These are phyloP conservation scores for Penicillium oxalicum DNA, from an alignment of 2,329 filamentous ascomycete species.

Conservation along the genomic window DNA sequence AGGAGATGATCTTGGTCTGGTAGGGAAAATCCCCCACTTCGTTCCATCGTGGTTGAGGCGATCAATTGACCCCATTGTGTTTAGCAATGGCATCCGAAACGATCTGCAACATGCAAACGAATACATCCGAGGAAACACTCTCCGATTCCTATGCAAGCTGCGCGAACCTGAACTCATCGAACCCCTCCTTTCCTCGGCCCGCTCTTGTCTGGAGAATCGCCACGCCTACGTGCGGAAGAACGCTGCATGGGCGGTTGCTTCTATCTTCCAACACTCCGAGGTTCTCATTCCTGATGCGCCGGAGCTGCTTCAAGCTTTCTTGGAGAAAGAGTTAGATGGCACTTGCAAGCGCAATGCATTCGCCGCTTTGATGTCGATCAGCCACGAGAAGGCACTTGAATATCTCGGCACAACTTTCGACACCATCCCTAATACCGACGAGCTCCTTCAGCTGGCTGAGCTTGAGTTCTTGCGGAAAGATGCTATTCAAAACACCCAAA, in stretches of 20 bases:
- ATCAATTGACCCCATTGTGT: slow-evolving; percentile 16
- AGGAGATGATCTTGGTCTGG: slow-evolving; percentile 99
- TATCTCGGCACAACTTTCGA: slow-evolving; percentile 89
- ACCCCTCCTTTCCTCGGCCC: slow-evolving; percentile 84
- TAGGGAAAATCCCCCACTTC: slow-evolving; percentile 40
- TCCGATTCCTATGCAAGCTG: slow-evolving; percentile 94
- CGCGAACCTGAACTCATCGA: slow-evolving; percentile 94
- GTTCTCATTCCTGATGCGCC: slow-evolving; percentile 90
- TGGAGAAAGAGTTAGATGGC: slow-evolving; percentile 83
- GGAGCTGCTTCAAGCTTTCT: slow-evolving; percentile 82
- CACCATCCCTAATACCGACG: slow-evolving; percentile 87
- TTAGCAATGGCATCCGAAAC: slow-evolving; percentile 93
- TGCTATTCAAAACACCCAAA: slow-evolving; percentile 86
- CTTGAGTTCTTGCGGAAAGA: slow-evolving; percentile 97
- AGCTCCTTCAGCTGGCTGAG: slow-evolving; percentile 86
- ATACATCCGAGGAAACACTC: slow-evolving; percentile 95
- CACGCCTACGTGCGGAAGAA: slow-evolving; percentile 99
- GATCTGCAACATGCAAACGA: slow-evolving; percentile 97
- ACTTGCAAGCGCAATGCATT: slow-evolving; percentile 99
- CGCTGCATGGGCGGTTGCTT: slow-evolving; percentile 88
- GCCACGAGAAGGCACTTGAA: slow-evolving; percentile 83
- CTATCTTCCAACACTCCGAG: slow-evolving; percentile 86
- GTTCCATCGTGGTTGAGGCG: background rate
- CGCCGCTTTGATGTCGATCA: slow-evolving; percentile 81
- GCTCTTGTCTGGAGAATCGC: slow-evolving; percentile 87